These are phyloP conservation scores for Argentina anserina DNA, from an alignment of 306 rosid genomes.

Conservation along the genomic window DNA sequence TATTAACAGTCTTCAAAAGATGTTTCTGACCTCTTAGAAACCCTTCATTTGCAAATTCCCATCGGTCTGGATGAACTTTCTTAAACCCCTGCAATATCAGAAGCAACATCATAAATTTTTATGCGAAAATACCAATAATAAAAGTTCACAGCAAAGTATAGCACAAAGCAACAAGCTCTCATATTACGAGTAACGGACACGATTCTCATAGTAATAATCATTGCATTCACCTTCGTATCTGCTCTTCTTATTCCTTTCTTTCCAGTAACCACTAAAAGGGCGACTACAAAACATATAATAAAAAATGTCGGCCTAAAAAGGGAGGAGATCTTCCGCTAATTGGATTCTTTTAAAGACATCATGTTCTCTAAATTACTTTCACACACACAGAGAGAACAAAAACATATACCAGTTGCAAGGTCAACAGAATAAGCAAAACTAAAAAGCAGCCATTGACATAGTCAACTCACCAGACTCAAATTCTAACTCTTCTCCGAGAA, in stretches of 20 bases:
- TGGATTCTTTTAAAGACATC: background rate
- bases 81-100: conserved; percentile 54
- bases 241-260: background rate
- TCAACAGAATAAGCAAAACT: no score
- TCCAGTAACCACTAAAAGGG: background rate
- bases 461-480: background rate
- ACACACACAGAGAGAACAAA: background rate
- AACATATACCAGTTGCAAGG: background rate
- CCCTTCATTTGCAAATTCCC: conserved; percentile 67
- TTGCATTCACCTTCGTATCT: background rate
- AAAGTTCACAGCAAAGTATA: background rate
- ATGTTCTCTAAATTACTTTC: background rate
- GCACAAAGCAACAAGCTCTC: background rate
- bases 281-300: background rate
- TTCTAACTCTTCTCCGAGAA: background rate
- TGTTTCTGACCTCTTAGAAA: conserved; percentile 60
- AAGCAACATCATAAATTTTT: conserved; percentile 2
- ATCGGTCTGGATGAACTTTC: conserved; percentile 61
- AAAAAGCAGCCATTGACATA: background rate
- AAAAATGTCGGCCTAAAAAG: background rate
- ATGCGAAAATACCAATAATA: background rate
- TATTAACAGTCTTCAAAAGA: conserved; percentile 44
- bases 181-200: conserved; percentile 1
- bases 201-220: background rate
- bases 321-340: background rate